Percentiles rank a stretch among this genome's conserved stretches.
Evolutionary conservation across 2,329 filamentous ascomycete species (phyloP).

Genomic region (Diplocarpon rosae): DNA sequence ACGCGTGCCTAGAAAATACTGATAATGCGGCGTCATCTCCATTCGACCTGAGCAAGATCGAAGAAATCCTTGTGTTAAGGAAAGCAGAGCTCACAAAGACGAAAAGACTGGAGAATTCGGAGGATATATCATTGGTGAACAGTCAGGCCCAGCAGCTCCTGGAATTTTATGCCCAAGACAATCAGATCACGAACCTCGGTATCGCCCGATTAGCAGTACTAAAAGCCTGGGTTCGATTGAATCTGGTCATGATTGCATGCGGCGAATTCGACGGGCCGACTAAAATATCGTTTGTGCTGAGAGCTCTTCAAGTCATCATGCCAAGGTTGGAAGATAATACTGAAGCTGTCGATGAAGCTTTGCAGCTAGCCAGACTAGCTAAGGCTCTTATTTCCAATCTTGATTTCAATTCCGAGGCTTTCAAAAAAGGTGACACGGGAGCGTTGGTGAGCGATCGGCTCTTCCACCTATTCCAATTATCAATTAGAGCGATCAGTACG

Average conservation of each 20-base stretch:
- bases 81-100: slow-evolving; percentile 47
- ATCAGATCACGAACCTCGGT: slow-evolving; percentile 47
- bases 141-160: slow-evolving; percentile 49
- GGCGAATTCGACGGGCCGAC: slow-evolving; percentile 66
- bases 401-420: slow-evolving; percentile 40
- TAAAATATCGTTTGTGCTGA: slow-evolving; percentile 69
- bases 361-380: slow-evolving; percentile 67
- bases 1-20: slow-evolving; percentile 50
- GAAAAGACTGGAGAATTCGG: slow-evolving; percentile 37
- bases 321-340: slow-evolving; percentile 73
- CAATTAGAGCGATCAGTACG: slow-evolving; percentile 66
- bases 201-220: slow-evolving; percentile 52
- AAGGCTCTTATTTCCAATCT: slow-evolving; percentile 62
- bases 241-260: slow-evolving; percentile 72
- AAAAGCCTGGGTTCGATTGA: slow-evolving; percentile 71
- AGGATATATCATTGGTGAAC: slow-evolving; percentile 40
- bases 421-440: slow-evolving; percentile 37
- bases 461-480: slow-evolving; percentile 83
- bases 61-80: slow-evolving; percentile 62
- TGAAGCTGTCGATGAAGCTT: slow-evolving; percentile 56
- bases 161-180: slow-evolving; percentile 50
- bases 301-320: slow-evolving; percentile 76
- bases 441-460: slow-evolving; percentile 81
- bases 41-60: slow-evolving; percentile 60
- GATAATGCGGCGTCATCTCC: slow-evolving; percentile 40